Base-by-base conservation (phyloP, 306 rosid genomes). In the Amphicarpaea edgeworthii region DNA sequence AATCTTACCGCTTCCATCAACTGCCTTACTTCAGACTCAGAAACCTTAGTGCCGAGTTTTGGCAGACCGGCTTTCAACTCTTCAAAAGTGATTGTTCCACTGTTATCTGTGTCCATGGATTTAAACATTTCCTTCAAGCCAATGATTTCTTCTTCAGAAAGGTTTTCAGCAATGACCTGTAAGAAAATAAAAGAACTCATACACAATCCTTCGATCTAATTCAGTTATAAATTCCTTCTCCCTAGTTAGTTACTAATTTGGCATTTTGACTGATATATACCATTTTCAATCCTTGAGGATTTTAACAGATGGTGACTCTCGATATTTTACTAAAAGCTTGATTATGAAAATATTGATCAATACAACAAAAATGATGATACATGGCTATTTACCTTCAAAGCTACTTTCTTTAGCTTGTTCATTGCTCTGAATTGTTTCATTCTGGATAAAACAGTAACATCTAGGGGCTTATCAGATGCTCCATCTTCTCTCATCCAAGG, bases 121-220 rank as follows among this genome's bases (percentile, higher is more conserved):
- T 90, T 95, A 83, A 92, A 95, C 97, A 95, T 92, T 82, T 95
- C 98, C 84, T 95, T 95, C 87, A 95, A 80, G 78, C 98, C 98
- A 79, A 92, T 87, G 47, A 95, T 95, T 88, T 95, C 98, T 70
- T 95, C 98, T 86, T 92, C 98, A 61, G 98, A 92, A 84, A 95
- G 97, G 83, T 86, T 95, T 85, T 95, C 97, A 42, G 98, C 98
- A 67, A 95, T 95, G 63, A 95, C 96, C 98, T 95, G 77, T 41
- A 64, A 68, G 16, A 85, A 30, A 61, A 79, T 71, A 58, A 0
- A 58, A 16, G 21, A 58, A 24, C 4, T 24, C 64, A 58, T 24
- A 26, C 26, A 6, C 26, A 58, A 26, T 26, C 64, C 37, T 58
- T 26, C 14, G 40, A 58, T 58, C 19, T 12, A 26, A 58, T 58